Conservation (phyloP, 371 early-diverging fungal species). For the Mucor saturninus region DNA sequence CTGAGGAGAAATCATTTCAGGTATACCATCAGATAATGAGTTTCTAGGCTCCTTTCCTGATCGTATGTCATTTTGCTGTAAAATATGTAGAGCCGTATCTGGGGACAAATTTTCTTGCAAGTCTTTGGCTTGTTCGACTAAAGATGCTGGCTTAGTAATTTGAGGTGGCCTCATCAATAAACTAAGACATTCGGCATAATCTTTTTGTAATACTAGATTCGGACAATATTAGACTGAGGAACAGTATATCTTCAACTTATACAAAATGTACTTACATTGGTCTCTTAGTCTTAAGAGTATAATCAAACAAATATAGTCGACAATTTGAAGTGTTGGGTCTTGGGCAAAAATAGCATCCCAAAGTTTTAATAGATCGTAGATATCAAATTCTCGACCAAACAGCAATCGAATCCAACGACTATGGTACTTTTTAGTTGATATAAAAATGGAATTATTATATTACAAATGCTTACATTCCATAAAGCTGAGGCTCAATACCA, state of each 20-base stretch:
- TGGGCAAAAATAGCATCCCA: slow-evolving; percentile 93
- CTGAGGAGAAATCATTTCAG: not conserved
- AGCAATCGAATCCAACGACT: slow-evolving; percentile 93
- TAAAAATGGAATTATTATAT: not conserved
- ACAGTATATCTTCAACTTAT: too few species aligned
- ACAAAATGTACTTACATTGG: slow-evolving; percentile 58
- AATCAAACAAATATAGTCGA: slow-evolving; percentile 81
- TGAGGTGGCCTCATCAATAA: slow-evolving; percentile 80
- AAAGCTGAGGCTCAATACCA: slow-evolving; percentile 92
- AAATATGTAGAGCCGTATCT: slow-evolving; percentile 59
- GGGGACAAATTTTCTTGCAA: slow-evolving; percentile 57
- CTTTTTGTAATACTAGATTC: slow-evolving; percentile 69
- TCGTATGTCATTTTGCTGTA: slow-evolving; percentile 62
- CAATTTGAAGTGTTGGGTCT: slow-evolving; percentile 72
- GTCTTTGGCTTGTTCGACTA: slow-evolving; percentile 71
- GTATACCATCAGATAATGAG: slow-evolving; percentile 35
- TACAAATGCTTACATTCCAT: slow-evolving; percentile 75
- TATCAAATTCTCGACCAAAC: slow-evolving; percentile 88
- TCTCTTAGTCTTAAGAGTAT: slow-evolving; percentile 78
- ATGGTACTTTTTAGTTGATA: not conserved
- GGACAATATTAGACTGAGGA: not conserved
- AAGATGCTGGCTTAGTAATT: slow-evolving; percentile 54
- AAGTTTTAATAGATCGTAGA: slow-evolving; percentile 70
- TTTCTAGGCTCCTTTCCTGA: slow-evolving; percentile 56
- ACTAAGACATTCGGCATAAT: slow-evolving; percentile 78